Evolutionary conservation across 805 yeast genomes (phyloP).

Genomic region (Kodamaea hsintzibuensis): DNA sequence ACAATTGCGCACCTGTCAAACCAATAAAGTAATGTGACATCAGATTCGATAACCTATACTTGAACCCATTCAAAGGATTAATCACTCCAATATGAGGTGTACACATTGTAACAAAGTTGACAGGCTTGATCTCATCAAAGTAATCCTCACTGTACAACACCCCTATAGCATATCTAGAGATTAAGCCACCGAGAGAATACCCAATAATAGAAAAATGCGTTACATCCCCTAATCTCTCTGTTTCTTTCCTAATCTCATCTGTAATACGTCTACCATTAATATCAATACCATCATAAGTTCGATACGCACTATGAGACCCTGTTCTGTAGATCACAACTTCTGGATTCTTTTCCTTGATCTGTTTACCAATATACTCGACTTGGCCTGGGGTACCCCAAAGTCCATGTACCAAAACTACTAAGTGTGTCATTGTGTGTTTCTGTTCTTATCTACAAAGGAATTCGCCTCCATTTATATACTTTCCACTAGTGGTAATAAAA

Average conservation of each 20-base stretch:
- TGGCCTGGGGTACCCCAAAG: constrained; percentile 80
- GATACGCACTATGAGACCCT: constrained; percentile 66
- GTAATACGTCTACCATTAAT: constrained; percentile 78
- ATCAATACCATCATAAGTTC: constrained; percentile 85
- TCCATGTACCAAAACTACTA: constrained; percentile 77
- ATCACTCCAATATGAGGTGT: constrained; percentile 69
- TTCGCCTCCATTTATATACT: neutral
- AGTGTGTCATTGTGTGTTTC: constrained; percentile 50
- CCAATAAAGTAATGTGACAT: constrained; percentile 69
- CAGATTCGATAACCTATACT: constrained; percentile 55
- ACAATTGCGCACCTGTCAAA: constrained; percentile 72
- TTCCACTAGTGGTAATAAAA: neutral
- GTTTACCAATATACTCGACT: constrained; percentile 58
- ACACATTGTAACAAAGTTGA: constrained; percentile 52
- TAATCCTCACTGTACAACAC: constrained; percentile 53
- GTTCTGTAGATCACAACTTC: constrained; percentile 50
- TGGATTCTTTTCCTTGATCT: constrained; percentile 25
- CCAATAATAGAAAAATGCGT: constrained; percentile 78
- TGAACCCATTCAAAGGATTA: constrained; percentile 40
- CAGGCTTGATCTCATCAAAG: constrained; percentile 56
- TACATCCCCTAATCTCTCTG: constrained; percentile 34
- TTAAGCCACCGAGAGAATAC: constrained; percentile 86
- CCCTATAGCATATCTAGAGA: constrained; percentile 81
- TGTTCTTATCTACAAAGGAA: neutral
- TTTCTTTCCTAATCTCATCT: constrained; percentile 52